Conservation (phyloP, 73 alveolate species). For the Paramecium octaurelia region DNA sequence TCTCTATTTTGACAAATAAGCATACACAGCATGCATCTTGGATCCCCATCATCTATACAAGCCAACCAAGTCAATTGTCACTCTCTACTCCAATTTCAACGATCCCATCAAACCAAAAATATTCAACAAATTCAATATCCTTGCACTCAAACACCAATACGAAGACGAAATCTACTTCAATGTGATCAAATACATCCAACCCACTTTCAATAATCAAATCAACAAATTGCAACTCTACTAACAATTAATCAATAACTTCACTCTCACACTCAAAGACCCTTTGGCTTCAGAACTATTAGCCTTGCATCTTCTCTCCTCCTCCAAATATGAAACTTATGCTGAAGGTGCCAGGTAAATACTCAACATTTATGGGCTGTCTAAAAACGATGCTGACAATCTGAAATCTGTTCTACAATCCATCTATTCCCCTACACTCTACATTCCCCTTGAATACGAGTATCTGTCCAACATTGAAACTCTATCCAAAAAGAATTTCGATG, state of each 20-base stretch:
- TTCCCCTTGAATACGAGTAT: not conserved
- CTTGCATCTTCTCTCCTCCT: not conserved
- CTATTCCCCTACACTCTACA: not conserved
- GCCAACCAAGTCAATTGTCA: not conserved
- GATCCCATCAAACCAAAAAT: not conserved
- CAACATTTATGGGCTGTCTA: not conserved
- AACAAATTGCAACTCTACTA: not conserved
- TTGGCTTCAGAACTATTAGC: not conserved
- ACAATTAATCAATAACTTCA: not conserved
- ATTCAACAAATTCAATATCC: not conserved
- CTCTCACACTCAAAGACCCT: not conserved
- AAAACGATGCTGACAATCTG: not conserved
- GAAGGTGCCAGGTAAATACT: slow-evolving; percentile 29
- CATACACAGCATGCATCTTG: not conserved
- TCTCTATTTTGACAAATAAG: not conserved
- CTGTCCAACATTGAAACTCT: not conserved
- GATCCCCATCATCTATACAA: not conserved
- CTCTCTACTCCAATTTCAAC: not conserved
- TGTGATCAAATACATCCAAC: not conserved
- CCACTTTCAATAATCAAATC: not conserved
- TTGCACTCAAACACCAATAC: not conserved
- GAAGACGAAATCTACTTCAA: not conserved
- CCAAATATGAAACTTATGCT: not conserved
- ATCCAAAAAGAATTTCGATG: not conserved
- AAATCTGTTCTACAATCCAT: not conserved